These are phyloP conservation scores for Lyophyllum semitale DNA, from an alignment of 768 basidiomycete genomes.

Conservation along the genomic window DNA sequence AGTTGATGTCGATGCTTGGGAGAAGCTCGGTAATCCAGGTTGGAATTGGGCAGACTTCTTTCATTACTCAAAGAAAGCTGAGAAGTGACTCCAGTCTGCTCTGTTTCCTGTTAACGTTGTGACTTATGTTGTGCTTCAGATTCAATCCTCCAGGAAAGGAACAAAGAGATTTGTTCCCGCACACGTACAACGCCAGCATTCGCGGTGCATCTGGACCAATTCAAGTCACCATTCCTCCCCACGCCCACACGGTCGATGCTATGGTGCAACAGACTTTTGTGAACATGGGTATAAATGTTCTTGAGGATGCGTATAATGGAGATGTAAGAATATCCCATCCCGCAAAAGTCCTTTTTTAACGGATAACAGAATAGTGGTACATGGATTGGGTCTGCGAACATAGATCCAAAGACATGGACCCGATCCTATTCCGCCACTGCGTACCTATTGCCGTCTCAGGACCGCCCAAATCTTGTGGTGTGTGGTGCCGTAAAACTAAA, in stretches of 20 bases:
- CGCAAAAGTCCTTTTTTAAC: neutral
- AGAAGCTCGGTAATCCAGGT: slow-evolving; percentile 53
- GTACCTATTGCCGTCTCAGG: slow-evolving; percentile 12
- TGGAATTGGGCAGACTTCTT: slow-evolving; percentile 53
- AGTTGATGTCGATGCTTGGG: slow-evolving; percentile 34
- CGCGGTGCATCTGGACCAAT: slow-evolving; percentile 30
- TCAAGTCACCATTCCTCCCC: slow-evolving; percentile 27
- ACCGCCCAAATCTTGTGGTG: slow-evolving; percentile 9
- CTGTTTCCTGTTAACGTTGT: neutral
- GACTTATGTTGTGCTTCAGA: slow-evolving; percentile 8
- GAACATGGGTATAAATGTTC: slow-evolving; percentile 23
- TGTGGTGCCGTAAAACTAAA: slow-evolving; percentile 24
- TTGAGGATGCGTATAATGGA: slow-evolving; percentile 32
- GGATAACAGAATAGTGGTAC: slow-evolving; percentile 23
- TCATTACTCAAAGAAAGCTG: slow-evolving; percentile 37
- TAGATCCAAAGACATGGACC: slow-evolving; percentile 27
- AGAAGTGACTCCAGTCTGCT: slow-evolving; percentile 31
- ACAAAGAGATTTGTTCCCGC: slow-evolving; percentile 25
- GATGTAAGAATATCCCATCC: slow-evolving; percentile 17
- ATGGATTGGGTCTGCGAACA: slow-evolving; percentile 10
- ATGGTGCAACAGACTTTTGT: slow-evolving; percentile 25
- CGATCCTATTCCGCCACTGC: slow-evolving; percentile 32
- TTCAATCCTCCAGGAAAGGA: slow-evolving; percentile 28
- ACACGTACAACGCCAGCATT: slow-evolving; percentile 23
- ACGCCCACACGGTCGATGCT: slow-evolving; percentile 25